phyloP scores from a whole-genome alignment of 225 moss, liverwort and hornwort genomes.

The Polytrichum commune region DNA sequence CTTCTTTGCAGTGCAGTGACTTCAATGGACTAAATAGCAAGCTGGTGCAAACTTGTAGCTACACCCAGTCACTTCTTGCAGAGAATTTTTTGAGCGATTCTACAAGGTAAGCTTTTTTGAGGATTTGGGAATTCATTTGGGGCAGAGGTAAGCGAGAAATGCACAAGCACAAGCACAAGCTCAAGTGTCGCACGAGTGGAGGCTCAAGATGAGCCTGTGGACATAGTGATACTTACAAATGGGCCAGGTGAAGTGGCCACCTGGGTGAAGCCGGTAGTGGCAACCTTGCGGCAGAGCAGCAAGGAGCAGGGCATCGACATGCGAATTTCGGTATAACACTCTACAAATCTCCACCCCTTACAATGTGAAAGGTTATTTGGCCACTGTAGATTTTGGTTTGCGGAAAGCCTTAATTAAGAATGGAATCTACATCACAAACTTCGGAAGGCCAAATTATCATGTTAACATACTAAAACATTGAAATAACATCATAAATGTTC shows the following conservation, averaged over 20 bases:
- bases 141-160: slow-evolving; percentile 13
- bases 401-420: too few species aligned
- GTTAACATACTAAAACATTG: too few species aligned
- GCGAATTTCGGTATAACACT: slow-evolving; percentile 64
- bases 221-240: slow-evolving; percentile 77
- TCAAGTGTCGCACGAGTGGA: slow-evolving; percentile 13
- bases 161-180: slow-evolving; percentile 7
- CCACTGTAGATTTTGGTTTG: too few species aligned
- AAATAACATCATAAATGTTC: too few species aligned
- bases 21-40: too few species aligned
- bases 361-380: background rate
- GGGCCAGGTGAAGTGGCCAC: slow-evolving; percentile 89
- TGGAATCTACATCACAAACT: too few species aligned
- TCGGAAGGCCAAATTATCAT: too few species aligned
- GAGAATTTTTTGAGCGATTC: too few species aligned
- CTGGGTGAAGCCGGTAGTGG: slow-evolving; percentile 84
- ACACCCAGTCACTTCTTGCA: too few species aligned
- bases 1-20: too few species aligned
- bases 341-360: background rate
- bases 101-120: too few species aligned
- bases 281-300: slow-evolving; percentile 39
- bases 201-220: slow-evolving; percentile 32
- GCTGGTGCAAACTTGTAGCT: too few species aligned
- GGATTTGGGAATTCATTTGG: background rate
- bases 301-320: slow-evolving; percentile 27